A percentile compares a stretch with the other conserved stretches of the same genome.
phyloP scores from a whole-genome alignment of 2,329 filamentous ascomycete species.

The Xylariaceae sp. region DNA sequence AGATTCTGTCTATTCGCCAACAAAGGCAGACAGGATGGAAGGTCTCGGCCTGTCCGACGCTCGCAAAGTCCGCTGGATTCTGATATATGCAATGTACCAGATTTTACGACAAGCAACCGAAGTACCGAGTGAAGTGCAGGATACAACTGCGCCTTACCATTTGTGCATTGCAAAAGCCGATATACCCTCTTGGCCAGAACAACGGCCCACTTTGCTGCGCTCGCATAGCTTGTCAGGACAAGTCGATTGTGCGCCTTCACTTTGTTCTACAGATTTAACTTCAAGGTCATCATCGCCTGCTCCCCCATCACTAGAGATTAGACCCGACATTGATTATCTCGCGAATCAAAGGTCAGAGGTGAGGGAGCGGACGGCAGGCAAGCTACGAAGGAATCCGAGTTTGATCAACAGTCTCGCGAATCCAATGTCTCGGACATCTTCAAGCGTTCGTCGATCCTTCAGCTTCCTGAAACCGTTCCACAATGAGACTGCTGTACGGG shows the following conservation, averaged over 20 bases:
- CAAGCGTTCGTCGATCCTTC: constrained; percentile 33
- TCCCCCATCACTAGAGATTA: constrained; percentile 37
- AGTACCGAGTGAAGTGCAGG: constrained; percentile 57
- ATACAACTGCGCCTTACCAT: constrained; percentile 56
- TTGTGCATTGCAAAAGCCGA: constrained; percentile 41
- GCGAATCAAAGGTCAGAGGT: constrained; percentile 30
- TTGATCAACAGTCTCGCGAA: constrained; percentile 27
- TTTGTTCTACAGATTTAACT: constrained; percentile 8
- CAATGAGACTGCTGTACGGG: constrained; percentile 50
- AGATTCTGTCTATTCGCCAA: constrained; percentile 45
- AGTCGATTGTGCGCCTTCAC: constrained; percentile 15
- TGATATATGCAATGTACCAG: constrained; percentile 71
- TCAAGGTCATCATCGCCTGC: constrained; percentile 8
- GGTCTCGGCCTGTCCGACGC: constrained; percentile 61
- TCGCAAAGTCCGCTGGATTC: constrained; percentile 73
- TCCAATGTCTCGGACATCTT: constrained; percentile 27
- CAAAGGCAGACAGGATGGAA: constrained; percentile 52
- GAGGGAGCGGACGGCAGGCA: constrained; percentile 6
- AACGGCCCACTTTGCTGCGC: constrained; percentile 25
- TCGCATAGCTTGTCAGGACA: constrained; percentile 29
- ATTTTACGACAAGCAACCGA: constrained; percentile 63
- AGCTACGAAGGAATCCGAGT: constrained; percentile 10
- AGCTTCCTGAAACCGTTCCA: constrained; percentile 33
- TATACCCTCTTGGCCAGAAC: constrained; percentile 45
- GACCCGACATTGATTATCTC: constrained; percentile 55